Conservation (phyloP, 768 basidiomycete genomes). For the Filobasidium floriforme region DNA sequence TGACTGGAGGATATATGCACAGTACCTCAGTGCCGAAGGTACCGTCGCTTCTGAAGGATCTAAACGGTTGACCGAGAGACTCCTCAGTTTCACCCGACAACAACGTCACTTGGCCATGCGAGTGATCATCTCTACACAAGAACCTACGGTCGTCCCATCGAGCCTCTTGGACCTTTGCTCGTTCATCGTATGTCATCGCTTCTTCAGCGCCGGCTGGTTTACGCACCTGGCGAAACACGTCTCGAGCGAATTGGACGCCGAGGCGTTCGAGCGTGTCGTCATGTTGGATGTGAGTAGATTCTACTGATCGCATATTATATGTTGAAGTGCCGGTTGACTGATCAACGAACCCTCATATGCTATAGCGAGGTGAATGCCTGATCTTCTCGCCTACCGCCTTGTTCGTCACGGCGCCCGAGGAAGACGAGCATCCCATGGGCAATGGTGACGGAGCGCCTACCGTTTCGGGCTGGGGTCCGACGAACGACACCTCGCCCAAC, state of each 20-base stretch:
- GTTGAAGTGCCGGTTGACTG: too few relatives aligned
- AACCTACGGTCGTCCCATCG: conserved; percentile 20
- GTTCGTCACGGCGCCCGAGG: conserved; percentile 9
- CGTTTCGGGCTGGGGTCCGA: not conserved
- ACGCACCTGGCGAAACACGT: conserved; percentile 15
- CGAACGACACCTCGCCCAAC: not conserved
- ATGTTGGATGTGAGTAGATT: conserved; percentile 13
- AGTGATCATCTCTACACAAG: conserved; percentile 14
- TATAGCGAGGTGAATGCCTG: conserved; percentile 17
- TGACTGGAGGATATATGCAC: not conserved
- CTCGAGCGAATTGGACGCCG: conserved; percentile 14
- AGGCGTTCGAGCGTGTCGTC: conserved; percentile 20
- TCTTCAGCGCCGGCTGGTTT: conserved; percentile 22
- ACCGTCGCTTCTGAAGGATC: conserved; percentile 14
- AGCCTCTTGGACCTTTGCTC: conserved; percentile 20
- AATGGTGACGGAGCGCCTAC: not conserved
- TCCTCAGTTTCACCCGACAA: conserved; percentile 19
- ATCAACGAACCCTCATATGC: not conserved
- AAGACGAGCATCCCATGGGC: not conserved
- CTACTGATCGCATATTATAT: not conserved
- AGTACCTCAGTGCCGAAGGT: conserved; percentile 19
- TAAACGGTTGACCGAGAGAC: conserved; percentile 20
- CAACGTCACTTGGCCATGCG: conserved; percentile 22
- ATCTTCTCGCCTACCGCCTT: conserved; percentile 21
- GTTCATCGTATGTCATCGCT: conserved; percentile 20